Conservation (phyloP, 192 early-diverging fungal genomes). For the Phycomyces blakesleeanus region DNA sequence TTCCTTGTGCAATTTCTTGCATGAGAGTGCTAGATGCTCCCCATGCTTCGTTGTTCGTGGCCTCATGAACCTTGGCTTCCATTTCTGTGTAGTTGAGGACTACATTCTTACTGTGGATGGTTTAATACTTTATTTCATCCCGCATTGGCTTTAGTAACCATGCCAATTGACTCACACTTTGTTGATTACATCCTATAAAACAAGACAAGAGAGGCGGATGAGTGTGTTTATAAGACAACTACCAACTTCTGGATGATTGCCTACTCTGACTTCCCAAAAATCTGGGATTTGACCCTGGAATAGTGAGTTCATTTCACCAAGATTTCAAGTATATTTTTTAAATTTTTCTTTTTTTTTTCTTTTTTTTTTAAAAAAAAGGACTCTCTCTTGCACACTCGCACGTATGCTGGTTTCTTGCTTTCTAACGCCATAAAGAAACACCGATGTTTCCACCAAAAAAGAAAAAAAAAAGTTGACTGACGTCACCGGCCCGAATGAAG, state of each 20-base stretch:
- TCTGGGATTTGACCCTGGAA: conserved; percentile 32
- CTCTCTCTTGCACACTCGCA: too few relatives aligned
- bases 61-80: conserved; percentile 89
- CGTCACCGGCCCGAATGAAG: too few relatives aligned
- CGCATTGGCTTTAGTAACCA: background rate
- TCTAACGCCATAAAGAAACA: too few relatives aligned
- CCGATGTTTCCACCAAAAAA: too few relatives aligned
- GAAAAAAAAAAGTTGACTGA: too few relatives aligned
- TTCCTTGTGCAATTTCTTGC: conserved; percentile 91
- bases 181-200: conserved; percentile 39
- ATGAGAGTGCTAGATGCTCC: conserved; percentile 91
- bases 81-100: conserved; percentile 93
- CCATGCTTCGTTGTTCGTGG: conserved; percentile 92
- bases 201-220: background rate
- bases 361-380: too few relatives aligned
- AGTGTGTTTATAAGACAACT: too few relatives aligned
- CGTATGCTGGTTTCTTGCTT: too few relatives aligned
- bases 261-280: conserved; percentile 40
- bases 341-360: too few relatives aligned
- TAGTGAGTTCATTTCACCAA: conserved; percentile 20
- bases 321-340: too few relatives aligned
- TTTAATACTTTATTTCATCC: background rate
- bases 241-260: background rate
- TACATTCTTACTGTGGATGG: conserved; percentile 61
- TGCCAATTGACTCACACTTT: conserved; percentile 27